Base-by-base conservation (phyloP, 306 rosid species). In the Pyrus pyrifolia region DNA sequence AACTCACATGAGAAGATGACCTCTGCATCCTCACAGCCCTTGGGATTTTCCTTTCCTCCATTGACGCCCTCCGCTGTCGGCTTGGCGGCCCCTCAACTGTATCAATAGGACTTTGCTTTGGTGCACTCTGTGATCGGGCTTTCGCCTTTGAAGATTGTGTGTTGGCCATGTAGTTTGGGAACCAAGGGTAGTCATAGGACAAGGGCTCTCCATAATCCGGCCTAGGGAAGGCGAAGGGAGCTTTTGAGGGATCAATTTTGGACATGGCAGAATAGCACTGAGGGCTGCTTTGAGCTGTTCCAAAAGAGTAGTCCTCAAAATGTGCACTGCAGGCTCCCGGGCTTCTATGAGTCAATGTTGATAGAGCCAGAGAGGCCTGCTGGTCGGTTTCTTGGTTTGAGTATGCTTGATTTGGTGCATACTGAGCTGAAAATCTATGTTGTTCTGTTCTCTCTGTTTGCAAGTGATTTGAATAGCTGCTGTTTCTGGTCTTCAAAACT, bases 141-240 rank as follows among this genome's bases (percentile, higher is more conserved):
- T 92, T 95, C 22, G 99, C 99, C 72, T 81, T 88, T 22, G 97
- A 90, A 15, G 99, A 95, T 80, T 90, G 88, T 1, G 99, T 95
- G 61, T 95, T 95, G 18, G 99, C 92, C 99, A 95, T 95, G 87
- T 95, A 95, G 76, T 81, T 92, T 60, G 99, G 98, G 73, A 70
- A 92, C 58, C 90, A 40, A 38, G 88, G 96, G 72, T 82, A 81
- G 73, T 90, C 97, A 74, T 86, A 86, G 67, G 90, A 83, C 82
- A 87, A 52, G 0, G 91, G 40, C 59, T 89, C 96, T 29, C 82
- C 89, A 72, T 83, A 83, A 31, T 87, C 83, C 53, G 96, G 89
- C 76, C 79, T 65, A 11, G 94, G 91, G 25, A 93, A 93, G 14
- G 89, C 79, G 21, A 88, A 93, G 2, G 88, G 91, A 25, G 80